Evolutionary conservation across 2,329 filamentous ascomycete genomes (phyloP).

Genomic region (Plenodomus biglobosus): DNA sequence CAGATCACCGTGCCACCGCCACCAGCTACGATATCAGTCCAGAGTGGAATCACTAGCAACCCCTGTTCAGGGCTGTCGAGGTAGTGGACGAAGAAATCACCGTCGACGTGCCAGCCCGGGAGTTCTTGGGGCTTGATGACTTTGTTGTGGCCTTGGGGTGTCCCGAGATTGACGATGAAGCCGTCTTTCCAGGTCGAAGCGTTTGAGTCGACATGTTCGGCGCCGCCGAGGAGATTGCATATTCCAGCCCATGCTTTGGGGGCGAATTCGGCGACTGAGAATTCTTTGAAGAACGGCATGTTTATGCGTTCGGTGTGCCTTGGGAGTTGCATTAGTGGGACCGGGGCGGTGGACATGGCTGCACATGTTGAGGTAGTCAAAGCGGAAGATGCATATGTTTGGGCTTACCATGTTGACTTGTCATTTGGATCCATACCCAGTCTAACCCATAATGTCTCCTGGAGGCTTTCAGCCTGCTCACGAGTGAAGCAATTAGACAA

Average conservation of each 20-base stretch:
- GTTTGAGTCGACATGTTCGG: constrained; percentile 41
- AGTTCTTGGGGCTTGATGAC: constrained; percentile 57
- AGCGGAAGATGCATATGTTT: no score
- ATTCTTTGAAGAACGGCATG: constrained; percentile 63
- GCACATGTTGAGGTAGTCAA: neutral
- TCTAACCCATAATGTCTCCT: constrained; percentile 61
- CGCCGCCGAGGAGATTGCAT: constrained; percentile 66
- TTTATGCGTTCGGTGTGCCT: constrained; percentile 59
- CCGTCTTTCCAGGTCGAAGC: constrained; percentile 64
- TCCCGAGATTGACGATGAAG: constrained; percentile 70
- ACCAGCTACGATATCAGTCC: constrained; percentile 61
- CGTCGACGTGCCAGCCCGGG: constrained; percentile 67
- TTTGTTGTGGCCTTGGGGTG: constrained; percentile 52
- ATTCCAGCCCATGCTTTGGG: constrained; percentile 69
- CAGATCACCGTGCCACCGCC: constrained; percentile 69
- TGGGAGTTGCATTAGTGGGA: neutral
- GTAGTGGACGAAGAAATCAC: constrained; percentile 73
- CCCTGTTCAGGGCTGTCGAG: constrained; percentile 71
- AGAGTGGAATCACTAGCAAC: constrained; percentile 67
- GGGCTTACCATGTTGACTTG: constrained; percentile 61
- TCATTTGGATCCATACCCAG: constrained; percentile 66
- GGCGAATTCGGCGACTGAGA: constrained; percentile 59
- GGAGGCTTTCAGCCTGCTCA: constrained; percentile 52
- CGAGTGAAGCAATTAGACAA: constrained; percentile 56
- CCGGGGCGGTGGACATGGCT: neutral